Evolutionary conservation across 306 rosid species (phyloP).

Genomic region (Trifolium pratense): DNA sequence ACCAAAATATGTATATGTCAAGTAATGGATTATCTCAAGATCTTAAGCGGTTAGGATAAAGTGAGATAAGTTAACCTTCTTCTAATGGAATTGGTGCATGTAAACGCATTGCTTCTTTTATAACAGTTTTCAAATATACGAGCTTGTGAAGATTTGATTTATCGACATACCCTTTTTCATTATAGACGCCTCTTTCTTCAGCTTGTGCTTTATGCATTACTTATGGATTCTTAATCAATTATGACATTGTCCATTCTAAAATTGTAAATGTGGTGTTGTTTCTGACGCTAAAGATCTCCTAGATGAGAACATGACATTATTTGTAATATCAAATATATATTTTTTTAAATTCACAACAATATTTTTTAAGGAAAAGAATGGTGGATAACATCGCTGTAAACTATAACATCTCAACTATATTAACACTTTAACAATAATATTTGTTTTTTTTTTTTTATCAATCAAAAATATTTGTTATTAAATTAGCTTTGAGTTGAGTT

Average conservation of each 20-base stretch:
- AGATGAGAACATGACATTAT: not conserved
- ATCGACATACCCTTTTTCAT: not conserved
- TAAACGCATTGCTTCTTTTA: slow-evolving; percentile 4
- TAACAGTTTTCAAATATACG: not conserved
- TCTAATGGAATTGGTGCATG: not conserved
- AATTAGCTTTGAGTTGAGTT: too few relatives aligned
- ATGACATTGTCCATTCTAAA: not conserved
- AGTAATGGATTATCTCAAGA: too few relatives aligned
- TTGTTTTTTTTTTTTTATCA: too few relatives aligned
- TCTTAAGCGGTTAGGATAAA: too few relatives aligned
- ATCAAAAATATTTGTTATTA: too few relatives aligned
- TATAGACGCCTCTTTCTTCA: not conserved
- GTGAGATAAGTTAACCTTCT: too few relatives aligned
- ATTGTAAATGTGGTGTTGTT: not conserved
- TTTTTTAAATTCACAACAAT: not conserved
- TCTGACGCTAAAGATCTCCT: not conserved
- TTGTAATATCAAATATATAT: not conserved
- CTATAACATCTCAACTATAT: too few relatives aligned
- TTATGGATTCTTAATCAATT: not conserved
- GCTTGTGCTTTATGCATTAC: not conserved
- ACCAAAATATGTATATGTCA: too few relatives aligned
- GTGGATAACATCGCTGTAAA: too few relatives aligned
- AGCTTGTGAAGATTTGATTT: not conserved
- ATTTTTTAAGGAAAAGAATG: not conserved
- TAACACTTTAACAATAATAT: too few relatives aligned